Conservation (phyloP, 495 filamentous ascomycete genomes). For the Tuber aestivum region DNA sequence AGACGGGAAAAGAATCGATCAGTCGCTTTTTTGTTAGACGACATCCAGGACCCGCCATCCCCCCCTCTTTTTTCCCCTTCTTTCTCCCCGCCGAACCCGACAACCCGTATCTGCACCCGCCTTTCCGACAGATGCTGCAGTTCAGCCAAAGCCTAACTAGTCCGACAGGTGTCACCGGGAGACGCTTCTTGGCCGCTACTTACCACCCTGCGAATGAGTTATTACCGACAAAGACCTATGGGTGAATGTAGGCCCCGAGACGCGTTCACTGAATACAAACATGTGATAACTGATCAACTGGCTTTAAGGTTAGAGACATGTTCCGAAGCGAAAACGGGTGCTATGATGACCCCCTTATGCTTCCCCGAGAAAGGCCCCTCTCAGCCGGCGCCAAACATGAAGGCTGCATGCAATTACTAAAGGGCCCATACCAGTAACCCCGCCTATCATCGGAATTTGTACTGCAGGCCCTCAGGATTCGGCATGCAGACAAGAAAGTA, state of each 20-base stretch:
- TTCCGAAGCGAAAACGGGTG: neutral
- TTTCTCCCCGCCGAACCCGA: neutral
- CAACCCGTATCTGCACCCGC: slow-evolving; percentile 1
- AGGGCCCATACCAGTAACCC: neutral
- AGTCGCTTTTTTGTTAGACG: slow-evolving; percentile 2
- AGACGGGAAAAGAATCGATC: neutral
- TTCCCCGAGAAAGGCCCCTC: neutral
- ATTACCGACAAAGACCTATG: neutral
- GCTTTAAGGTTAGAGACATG: neutral
- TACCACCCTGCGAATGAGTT: neutral
- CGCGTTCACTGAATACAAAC: neutral
- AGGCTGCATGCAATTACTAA: slow-evolving; percentile 1
- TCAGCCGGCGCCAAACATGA: neutral
- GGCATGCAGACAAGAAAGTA: neutral
- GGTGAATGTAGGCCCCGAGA: neutral
- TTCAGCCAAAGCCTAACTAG: neutral
- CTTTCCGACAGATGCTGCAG: neutral
- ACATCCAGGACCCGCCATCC: neutral
- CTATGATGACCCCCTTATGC: neutral
- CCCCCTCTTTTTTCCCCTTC: neutral
- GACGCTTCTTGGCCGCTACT: neutral
- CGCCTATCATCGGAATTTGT: neutral
- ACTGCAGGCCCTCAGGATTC: neutral
- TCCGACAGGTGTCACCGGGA: neutral
- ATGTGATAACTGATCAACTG: neutral